Evolutionary conservation across 345 rosid species (phyloP), one percentile per base, ranked within the genome.

Genomic region (Eutrema japonicum): DNA sequence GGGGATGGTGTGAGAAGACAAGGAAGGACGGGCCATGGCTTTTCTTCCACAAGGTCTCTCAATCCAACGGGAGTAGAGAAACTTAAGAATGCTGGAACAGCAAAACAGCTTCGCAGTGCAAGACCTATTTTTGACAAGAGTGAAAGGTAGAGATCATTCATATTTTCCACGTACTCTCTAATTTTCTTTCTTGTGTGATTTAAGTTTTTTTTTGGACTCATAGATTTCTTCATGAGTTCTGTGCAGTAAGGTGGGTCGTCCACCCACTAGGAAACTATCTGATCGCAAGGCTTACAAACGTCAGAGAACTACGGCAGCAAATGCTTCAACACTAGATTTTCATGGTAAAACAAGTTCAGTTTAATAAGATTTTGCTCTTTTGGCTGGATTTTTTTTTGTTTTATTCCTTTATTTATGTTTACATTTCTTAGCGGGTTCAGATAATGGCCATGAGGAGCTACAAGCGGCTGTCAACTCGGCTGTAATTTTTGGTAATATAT

Each of bases 231-330:
- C 52, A 50, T 63, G 73, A 76, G 13, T 78, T 80, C 65, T 81
- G 35, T 66, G 70, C 96, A 92, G 98, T 85, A 92, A 86, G 79
- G 77, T 84, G n/a, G 96, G 99, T 60, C 92, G 98, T 75, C 96
- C 93, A 56, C 86, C 94, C 57, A 82, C 91, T 68, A 87, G 98
- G 82, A 95, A 95, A 85, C 89, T 86, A 68, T 84, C 96, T 78
- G 98, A 86, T 73, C 93, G 97, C 54, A 92, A 84, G 82, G 91
- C 90, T 69, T 88, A 92, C 82, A 77, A 78, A 62, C 94, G 92
- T 32, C 90, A 88, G 78, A 87, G 85, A 77, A 89, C 83, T 68
- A 64, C 88, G 14, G 79, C 81, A 10, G 64, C 83, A 52, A 82
- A 82, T 72, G 84, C 83, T 70, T 75, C 85, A 65, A 58, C 87